Evolutionary conservation across 768 basidiomycete species (phyloP).

Genomic region (Thelephora aurantiotincta): DNA sequence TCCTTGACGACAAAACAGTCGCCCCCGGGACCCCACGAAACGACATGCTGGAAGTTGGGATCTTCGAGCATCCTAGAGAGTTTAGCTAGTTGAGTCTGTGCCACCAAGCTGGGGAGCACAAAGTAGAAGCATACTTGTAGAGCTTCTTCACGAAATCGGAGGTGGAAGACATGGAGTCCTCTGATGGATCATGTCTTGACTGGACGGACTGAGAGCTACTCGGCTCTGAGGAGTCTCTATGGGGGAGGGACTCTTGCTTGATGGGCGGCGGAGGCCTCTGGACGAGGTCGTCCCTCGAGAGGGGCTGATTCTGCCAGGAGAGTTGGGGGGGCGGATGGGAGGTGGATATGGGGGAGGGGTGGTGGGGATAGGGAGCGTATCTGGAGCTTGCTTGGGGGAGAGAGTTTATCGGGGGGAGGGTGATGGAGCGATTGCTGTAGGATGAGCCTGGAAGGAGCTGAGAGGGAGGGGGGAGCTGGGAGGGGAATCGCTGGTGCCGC

Average conservation of each 20-base stretch:
- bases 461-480: slow-evolving; percentile 30
- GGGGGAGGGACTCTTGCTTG: slow-evolving; percentile 9
- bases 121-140: slow-evolving; percentile 39
- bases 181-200: slow-evolving; percentile 15
- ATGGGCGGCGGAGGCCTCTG: slow-evolving; percentile 14
- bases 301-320: slow-evolving; percentile 19
- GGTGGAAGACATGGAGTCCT: slow-evolving; percentile 76
- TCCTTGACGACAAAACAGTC: slow-evolving; percentile 94
- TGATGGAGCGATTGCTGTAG: slow-evolving; percentile 23
- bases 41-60: slow-evolving; percentile 51
- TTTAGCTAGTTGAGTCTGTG: neutral
- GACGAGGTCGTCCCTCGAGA: slow-evolving; percentile 20
- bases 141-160: slow-evolving; percentile 92
- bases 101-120: neutral
- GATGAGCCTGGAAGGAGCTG: slow-evolving; percentile 23
- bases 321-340: slow-evolving; percentile 15
- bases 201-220: slow-evolving; percentile 6
- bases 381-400: slow-evolving; percentile 14
- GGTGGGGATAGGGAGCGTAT: slow-evolving; percentile 21
- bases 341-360: slow-evolving; percentile 20
- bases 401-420: slow-evolving; percentile 24
- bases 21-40: slow-evolving; percentile 72
- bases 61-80: slow-evolving; percentile 76
- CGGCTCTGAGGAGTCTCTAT: slow-evolving; percentile 1
- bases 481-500: slow-evolving; percentile 25